Conservation (phyloP, 805 yeast species). For the Clavispora carvajalis region DNA sequence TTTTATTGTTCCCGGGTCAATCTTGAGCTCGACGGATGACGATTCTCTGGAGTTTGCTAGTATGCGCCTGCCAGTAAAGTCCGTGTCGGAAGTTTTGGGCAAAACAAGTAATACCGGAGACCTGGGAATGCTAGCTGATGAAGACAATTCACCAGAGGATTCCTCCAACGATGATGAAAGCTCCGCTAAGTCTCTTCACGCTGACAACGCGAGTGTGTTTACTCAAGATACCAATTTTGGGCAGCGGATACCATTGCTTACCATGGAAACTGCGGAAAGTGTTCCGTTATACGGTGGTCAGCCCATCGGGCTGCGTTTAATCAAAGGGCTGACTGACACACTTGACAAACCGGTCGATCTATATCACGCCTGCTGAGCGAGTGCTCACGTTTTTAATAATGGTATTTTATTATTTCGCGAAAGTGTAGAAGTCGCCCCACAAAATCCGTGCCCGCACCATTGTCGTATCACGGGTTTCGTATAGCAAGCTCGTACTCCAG, state of each 20-base stretch:
- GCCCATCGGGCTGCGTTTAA: slow-evolving; percentile 2
- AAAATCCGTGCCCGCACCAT: slow-evolving; percentile 1
- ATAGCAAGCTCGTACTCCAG: background rate
- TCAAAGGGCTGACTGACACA: slow-evolving; percentile 21
- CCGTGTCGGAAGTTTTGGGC: background rate
- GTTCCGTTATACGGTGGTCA: slow-evolving; percentile 4
- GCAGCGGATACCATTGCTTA: slow-evolving; percentile 23
- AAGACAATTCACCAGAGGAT: slow-evolving; percentile 1
- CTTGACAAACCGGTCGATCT: slow-evolving; percentile 18
- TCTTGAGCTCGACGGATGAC: background rate
- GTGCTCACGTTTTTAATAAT: background rate
- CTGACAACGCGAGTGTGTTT: slow-evolving; percentile 13
- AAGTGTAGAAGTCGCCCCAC: background rate
- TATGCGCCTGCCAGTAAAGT: slow-evolving; percentile 10
- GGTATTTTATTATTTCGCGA: background rate
- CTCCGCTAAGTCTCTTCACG: slow-evolving; percentile 6
- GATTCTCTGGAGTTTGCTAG: slow-evolving; percentile 1
- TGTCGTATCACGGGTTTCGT: background rate
- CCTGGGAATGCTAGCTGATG: background rate
- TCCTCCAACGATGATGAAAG: slow-evolving; percentile 7
- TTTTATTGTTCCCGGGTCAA: background rate
- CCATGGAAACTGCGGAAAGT: slow-evolving; percentile 18
- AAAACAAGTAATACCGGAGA: background rate
- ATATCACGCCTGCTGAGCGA: slow-evolving; percentile 18
- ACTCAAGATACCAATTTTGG: slow-evolving; percentile 18